Evolutionary conservation across 164 flowering plant species (phyloP).

Genomic region (Magnolia sinica): DNA sequence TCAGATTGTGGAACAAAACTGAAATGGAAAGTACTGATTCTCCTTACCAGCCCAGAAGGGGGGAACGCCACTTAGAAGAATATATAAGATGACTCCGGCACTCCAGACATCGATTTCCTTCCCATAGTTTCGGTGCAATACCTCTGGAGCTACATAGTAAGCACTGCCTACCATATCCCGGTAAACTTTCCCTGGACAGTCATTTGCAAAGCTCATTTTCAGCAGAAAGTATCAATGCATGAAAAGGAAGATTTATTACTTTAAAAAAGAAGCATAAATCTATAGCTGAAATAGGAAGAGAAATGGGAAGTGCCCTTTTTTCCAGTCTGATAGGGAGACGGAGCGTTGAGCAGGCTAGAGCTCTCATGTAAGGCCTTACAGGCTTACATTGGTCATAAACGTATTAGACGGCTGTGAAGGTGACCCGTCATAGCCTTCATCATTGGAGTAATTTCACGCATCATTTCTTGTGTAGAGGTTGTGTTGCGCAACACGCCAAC

Average conservation of each 20-base stretch:
- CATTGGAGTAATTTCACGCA: too few relatives aligned
- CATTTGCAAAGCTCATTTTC: not conserved
- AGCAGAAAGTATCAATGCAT: not conserved
- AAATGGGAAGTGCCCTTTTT: not conserved
- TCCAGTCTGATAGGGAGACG: not conserved
- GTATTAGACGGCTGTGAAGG: too few relatives aligned
- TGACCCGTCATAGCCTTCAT: too few relatives aligned
- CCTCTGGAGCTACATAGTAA: constrained; percentile 91
- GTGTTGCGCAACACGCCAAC: too few relatives aligned
- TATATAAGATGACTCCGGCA: constrained; percentile 89
- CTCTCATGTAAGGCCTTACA: not conserved
- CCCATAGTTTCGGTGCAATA: constrained; percentile 57
- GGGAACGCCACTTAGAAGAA: constrained; percentile 78
- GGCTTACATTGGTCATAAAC: too few relatives aligned
- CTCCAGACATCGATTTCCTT: constrained; percentile 96
- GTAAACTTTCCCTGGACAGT: constrained; percentile 54
- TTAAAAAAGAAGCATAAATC: too few relatives aligned
- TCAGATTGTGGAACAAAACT: not conserved
- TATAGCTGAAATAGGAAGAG: too few relatives aligned
- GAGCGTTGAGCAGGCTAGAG: not conserved
- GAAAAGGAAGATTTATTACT: not conserved
- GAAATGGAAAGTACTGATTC: not conserved
- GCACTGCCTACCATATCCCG: constrained; percentile 83
- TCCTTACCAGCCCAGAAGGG: constrained; percentile 86
- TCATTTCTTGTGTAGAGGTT: too few relatives aligned